Evolutionary conservation across 2,329 filamentous ascomycete genomes (phyloP).

Genomic region (Trichophyton benhamiae): DNA sequence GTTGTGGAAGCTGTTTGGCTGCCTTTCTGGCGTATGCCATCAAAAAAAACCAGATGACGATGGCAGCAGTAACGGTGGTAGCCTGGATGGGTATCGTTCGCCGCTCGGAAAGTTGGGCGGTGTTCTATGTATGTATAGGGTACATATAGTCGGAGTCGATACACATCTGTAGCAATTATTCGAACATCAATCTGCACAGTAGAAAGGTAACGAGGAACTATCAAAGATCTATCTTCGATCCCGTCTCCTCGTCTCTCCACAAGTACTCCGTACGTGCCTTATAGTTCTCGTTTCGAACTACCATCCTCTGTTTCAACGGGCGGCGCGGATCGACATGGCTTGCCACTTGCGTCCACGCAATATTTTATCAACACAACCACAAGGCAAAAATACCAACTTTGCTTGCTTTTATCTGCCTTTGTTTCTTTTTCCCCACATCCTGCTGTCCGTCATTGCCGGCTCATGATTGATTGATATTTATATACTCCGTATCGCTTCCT

Average conservation of each 20-base stretch:
- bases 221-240: background rate
- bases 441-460: background rate
- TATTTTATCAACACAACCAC: background rate
- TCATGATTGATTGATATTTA: background rate
- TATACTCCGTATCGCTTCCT: background rate
- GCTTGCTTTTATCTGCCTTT: background rate
- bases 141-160: background rate
- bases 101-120: background rate
- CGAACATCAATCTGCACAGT: background rate
- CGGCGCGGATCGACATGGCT: background rate
- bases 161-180: background rate
- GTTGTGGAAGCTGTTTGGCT: background rate
- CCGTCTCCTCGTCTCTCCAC: background rate
- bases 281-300: slow-evolving; percentile 1
- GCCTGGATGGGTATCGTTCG: background rate
- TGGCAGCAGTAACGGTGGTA: too few relatives aligned
- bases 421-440: background rate
- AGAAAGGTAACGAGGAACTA: background rate
- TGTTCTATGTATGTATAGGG: too few relatives aligned
- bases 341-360: slow-evolving; percentile 2
- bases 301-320: slow-evolving; percentile 1
- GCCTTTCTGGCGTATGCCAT: too few relatives aligned
- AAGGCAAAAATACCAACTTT: background rate
- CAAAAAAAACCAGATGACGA: background rate
- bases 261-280: background rate